Evolutionary conservation across 1,139 yeast species (phyloP).

Genomic region (Zygoascus meyerae): DNA sequence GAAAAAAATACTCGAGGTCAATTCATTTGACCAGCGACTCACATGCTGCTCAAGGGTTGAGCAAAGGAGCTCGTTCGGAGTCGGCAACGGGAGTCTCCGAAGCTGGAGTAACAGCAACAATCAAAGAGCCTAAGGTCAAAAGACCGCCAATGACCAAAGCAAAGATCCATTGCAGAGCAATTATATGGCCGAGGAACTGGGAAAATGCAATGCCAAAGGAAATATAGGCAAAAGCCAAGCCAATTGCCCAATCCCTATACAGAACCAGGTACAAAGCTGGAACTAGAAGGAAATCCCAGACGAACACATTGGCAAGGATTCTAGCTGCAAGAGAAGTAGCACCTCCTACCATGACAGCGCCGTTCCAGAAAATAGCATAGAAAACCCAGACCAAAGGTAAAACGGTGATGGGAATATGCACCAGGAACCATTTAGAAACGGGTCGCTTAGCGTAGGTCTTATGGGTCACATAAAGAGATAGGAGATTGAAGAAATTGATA

Average conservation of each 20-base stretch:
- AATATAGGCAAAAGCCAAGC: conserved; percentile 52
- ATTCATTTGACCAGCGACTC: too few relatives aligned
- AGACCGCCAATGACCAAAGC: conserved; percentile 59
- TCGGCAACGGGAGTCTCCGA: neutral
- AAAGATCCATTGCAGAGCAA: conserved; percentile 82
- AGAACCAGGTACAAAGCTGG: conserved; percentile 54
- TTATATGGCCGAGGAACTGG: conserved; percentile 58
- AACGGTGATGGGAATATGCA: conserved; percentile 63
- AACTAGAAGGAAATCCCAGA: conserved; percentile 71
- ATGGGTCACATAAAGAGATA: conserved; percentile 52
- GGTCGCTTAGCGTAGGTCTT: conserved; percentile 55
- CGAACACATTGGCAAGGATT: conserved; percentile 60
- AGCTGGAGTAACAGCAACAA: conserved; percentile 36
- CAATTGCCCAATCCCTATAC: conserved; percentile 68
- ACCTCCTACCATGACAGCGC: conserved; percentile 62
- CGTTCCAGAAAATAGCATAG: conserved; percentile 75
- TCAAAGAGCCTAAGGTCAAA: conserved; percentile 45
- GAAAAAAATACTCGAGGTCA: too few relatives aligned
- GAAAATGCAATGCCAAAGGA: conserved; percentile 62
- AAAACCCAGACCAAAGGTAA: conserved; percentile 70
- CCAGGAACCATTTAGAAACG: conserved; percentile 45
- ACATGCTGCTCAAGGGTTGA: neutral
- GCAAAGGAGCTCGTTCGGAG: conserved; percentile 14
- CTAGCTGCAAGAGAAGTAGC: conserved; percentile 51
- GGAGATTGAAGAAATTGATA: conserved; percentile 52